These are phyloP conservation scores for Polygonum maritimum DNA, from an alignment of 148 eudicot species.

Conservation along the genomic window DNA sequence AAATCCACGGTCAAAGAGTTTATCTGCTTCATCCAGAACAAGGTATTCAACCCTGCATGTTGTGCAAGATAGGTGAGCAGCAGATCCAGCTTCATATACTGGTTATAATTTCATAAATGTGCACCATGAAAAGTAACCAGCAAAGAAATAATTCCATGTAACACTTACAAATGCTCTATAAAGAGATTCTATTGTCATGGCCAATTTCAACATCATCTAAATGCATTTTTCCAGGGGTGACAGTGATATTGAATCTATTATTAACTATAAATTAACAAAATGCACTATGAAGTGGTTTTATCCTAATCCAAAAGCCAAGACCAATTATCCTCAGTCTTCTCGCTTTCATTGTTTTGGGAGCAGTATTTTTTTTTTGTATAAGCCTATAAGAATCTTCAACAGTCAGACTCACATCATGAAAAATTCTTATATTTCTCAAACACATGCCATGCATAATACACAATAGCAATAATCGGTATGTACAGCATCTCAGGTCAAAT, in stretches of 20 bases:
- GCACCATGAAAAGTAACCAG: background rate
- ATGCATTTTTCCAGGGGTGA: background rate
- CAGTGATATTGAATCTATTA: background rate
- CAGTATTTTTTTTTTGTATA: background rate
- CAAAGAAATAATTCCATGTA: too few relatives aligned
- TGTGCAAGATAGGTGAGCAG: background rate
- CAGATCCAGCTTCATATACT: background rate
- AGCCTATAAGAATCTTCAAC: background rate
- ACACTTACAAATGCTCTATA: too few relatives aligned
- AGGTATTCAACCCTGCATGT: slow-evolving; percentile 86
- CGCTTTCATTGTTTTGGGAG: background rate
- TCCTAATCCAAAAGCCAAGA: background rate
- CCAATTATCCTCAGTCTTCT: background rate
- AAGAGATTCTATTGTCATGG: background rate
- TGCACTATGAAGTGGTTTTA: background rate
- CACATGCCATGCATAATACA: background rate
- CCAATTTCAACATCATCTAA: background rate
- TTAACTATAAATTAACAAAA: background rate
- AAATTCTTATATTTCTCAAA: background rate
- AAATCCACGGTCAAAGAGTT: slow-evolving; percentile 89
- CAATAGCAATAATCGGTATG: background rate
- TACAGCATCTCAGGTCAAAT: background rate
- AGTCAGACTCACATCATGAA: background rate
- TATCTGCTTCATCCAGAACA: slow-evolving; percentile 96
- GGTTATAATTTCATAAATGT: background rate